These are phyloP conservation scores for Striga hermonthica DNA, from an alignment of 305 asterid species.

Conservation along the genomic window DNA sequence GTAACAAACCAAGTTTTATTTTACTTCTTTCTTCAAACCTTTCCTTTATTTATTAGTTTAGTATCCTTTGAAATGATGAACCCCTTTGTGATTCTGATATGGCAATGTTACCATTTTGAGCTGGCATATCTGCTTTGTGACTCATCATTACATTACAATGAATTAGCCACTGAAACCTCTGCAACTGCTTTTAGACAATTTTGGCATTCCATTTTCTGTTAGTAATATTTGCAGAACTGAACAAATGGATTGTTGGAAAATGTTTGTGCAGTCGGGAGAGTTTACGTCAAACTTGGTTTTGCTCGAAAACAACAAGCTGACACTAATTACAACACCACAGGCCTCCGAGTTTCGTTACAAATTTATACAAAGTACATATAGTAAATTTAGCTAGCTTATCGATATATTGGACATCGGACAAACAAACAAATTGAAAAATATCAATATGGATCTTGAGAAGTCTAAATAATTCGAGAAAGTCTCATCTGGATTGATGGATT, in stretches of 20 bases:
- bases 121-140: conserved; percentile 22
- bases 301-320: not conserved
- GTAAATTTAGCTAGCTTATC: not conserved
- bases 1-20: no score
- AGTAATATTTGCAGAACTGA: not conserved
- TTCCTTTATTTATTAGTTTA: no score
- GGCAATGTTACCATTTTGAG: conserved; percentile 12
- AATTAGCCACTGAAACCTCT: no score
- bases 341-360: not conserved
- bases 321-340: not conserved
- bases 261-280: not conserved
- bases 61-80: no score
- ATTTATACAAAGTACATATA: conserved; percentile 1
- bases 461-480: not conserved
- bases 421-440: no score
- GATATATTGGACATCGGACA: not conserved
- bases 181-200: no score
- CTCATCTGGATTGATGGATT: conserved; percentile 29
- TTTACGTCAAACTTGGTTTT: not conserved
- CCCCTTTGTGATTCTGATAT: not conserved
- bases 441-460: no score
- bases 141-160: not conserved
- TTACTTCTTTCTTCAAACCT: not conserved
- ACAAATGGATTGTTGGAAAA: not conserved
- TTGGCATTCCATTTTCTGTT: no score